Base-by-base conservation (phyloP, 2,329 filamentous ascomycete genomes). In the Fusarium scirpi region DNA sequence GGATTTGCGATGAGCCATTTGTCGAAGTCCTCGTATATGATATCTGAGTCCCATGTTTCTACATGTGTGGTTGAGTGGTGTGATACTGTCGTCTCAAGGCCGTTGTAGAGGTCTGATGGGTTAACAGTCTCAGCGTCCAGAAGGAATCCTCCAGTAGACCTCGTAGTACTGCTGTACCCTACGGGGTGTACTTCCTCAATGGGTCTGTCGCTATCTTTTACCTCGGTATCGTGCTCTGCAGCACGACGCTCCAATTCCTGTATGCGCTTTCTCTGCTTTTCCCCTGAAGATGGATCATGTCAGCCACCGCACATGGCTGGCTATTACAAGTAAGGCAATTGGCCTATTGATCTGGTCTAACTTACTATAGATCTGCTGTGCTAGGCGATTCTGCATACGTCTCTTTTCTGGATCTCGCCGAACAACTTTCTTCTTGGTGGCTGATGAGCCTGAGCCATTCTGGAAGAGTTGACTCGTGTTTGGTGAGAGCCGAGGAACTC, bases 281-380 rank as follows among this genome's bases (percentile, higher is more conserved):
- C 75, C 52, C 75, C 75, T 77, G 62, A 32, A 29, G 22, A 67
- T 63, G 69, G 63, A 65, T 74, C 65, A 72, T 70, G 68, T 76
- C 72, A 76, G 72, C 74, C 63, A 63, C 51, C 45, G 30, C 18
- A 13, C 16, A 34, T 18, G 29, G 25, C 30, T 46, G 30, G 40
- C 40, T 25, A 58, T 43, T 52, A 71, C 38, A 58, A 60, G 49
- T 16, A 27, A 22, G 20, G 15, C 13, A 12, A 22, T 8, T 5
- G 16, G 15, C 7, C 12, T 29, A 22, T n/a, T 16, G 8, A 6
- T 13, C 18, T 55, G 8, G 5, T 3, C 13, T 27, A 18, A 80
- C 82, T 77, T 67, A 84, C 84, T 80, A 58, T 78, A 81, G 8
- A 82, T 80, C 72, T 94, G 90, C 80, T 94, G 76, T 6, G 76